Percentiles rank a stretch among this genome's conserved stretches.
Conservation (phyloP, 2,329 filamentous ascomycete genomes). For the Monilinia laxa region DNA sequence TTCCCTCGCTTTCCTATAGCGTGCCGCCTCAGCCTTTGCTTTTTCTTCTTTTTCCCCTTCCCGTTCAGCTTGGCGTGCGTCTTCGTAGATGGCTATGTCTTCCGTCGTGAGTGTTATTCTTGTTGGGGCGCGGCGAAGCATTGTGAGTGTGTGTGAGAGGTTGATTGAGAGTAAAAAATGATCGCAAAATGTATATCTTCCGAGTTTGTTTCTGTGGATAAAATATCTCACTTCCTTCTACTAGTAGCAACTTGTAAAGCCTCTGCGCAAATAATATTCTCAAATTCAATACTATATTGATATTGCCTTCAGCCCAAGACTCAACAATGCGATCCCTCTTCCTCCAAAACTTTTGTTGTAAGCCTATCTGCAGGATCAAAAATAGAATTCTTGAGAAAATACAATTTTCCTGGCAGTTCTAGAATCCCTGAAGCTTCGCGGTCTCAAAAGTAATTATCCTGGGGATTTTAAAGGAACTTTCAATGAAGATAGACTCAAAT, state of each 20-base stretch:
- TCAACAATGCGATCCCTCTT: background rate
- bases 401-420: background rate
- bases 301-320: background rate
- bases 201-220: background rate
- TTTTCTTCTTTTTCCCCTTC: constrained; percentile 31
- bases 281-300: background rate
- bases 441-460: background rate
- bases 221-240: background rate
- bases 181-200: background rate
- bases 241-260: background rate
- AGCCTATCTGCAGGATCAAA: background rate
- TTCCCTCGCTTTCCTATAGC: constrained; percentile 7
- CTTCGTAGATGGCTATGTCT: constrained; percentile 70
- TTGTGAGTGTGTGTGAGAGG: constrained; percentile 36
- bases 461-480: background rate
- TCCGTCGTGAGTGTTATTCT: constrained; percentile 66
- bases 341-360: constrained; percentile 3
- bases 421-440: background rate
- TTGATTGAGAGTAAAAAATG: background rate
- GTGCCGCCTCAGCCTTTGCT: background rate
- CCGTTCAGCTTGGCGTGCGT: constrained; percentile 43
- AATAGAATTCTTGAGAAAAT: background rate
- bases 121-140: constrained; percentile 69
- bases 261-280: background rate
- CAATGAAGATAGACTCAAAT: background rate